phyloP scores from a whole-genome alignment of 2,329 filamentous ascomycete species.

The Akanthomyces dipterigenus region DNA sequence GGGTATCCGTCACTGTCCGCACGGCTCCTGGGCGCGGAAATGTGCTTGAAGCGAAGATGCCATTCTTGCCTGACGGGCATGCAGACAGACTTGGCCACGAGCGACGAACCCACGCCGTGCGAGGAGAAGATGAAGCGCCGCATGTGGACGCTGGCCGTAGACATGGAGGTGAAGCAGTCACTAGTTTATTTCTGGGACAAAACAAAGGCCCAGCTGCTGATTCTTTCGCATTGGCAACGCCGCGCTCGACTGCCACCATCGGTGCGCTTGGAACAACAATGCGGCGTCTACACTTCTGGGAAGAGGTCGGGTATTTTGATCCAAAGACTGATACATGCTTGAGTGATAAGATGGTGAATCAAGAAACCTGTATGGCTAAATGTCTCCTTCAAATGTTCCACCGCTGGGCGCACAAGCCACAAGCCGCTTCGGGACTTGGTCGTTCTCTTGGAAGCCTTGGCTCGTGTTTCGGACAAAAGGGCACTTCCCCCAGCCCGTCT shows the following conservation, averaged over 20 bases:
- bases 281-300: too few relatives aligned
- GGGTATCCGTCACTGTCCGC: background rate
- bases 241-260: too few relatives aligned
- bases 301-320: too few relatives aligned
- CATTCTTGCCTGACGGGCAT: slow-evolving; percentile 12
- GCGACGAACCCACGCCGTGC: background rate
- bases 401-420: too few relatives aligned
- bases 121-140: background rate
- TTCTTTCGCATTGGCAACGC: too few relatives aligned
- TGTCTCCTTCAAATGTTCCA: too few relatives aligned
- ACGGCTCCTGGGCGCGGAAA: slow-evolving; percentile 6
- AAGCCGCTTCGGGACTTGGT: too few relatives aligned
- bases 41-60: slow-evolving; percentile 10
- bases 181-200: background rate
- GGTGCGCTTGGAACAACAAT: too few relatives aligned
- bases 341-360: too few relatives aligned
- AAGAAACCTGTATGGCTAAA: too few relatives aligned
- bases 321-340: too few relatives aligned
- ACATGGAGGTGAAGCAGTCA: slow-evolving; percentile 11
- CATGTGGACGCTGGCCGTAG: slow-evolving; percentile 8
- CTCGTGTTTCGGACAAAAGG: background rate
- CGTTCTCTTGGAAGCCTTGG: background rate
- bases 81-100: background rate
- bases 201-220: too few relatives aligned
- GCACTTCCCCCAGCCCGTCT: background rate